Conservation (phyloP, 305 asterid genomes). For the Rubia peregrina region DNA sequence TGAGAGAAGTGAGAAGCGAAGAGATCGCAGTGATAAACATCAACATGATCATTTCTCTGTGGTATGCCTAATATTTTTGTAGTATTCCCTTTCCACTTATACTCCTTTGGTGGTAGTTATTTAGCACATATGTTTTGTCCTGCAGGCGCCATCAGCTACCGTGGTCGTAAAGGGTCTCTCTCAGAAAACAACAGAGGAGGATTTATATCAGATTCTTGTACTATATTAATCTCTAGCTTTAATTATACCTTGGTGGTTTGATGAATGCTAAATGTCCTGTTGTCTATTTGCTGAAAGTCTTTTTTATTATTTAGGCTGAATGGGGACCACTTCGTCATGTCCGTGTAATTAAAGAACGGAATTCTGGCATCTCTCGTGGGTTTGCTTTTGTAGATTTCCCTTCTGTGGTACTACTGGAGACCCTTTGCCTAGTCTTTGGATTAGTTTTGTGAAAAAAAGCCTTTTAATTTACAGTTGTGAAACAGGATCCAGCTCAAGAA, state of each 20-base stretch:
- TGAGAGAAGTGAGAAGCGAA: conserved; percentile 67
- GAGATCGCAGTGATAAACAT: conserved; percentile 74
- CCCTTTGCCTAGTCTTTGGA: conserved; percentile 16
- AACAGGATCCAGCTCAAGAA: conserved; percentile 81
- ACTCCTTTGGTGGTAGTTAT: conserved; percentile 17
- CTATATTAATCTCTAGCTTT: conserved; percentile 18
- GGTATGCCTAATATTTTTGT: conserved; percentile 33
- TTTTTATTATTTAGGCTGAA: conserved; percentile 52
- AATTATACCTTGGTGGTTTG: neutral
- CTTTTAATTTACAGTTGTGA: conserved; percentile 19
- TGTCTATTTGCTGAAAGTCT: neutral
- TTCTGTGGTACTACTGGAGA: conserved; percentile 55
- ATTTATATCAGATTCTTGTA: conserved; percentile 90
- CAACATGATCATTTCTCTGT: conserved; percentile 56
- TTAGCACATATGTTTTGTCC: conserved; percentile 15
- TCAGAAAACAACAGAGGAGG: conserved; percentile 92
- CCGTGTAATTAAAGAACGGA: conserved; percentile 92
- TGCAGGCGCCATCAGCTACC: conserved; percentile 92
- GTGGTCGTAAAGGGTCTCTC: conserved; percentile 97
- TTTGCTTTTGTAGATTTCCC: conserved; percentile 98
- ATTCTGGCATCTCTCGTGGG: conserved; percentile 90
- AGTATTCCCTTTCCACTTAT: conserved; percentile 2
- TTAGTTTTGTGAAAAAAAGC: conserved; percentile 9
- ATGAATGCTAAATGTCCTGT: neutral
- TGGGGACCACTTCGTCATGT: conserved; percentile 99